phyloP scores from a whole-genome alignment of 78 protist species.

The Ministeria vibrans region DNA sequence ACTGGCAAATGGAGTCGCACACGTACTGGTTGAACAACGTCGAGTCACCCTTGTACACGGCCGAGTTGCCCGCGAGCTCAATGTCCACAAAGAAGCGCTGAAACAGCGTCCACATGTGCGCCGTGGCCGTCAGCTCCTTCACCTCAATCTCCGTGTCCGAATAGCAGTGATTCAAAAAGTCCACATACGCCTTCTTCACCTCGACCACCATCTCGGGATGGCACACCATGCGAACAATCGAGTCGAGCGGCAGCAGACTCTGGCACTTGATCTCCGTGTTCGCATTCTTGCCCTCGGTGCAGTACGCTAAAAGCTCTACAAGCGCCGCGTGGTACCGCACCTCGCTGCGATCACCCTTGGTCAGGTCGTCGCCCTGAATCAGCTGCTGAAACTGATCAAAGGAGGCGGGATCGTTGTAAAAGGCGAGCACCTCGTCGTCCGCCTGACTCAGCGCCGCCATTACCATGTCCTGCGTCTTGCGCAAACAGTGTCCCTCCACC shows the following conservation, averaged over 20 bases:
- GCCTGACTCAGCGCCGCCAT: background rate
- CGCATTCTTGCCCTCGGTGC: conserved; percentile 22
- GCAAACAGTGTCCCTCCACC: background rate
- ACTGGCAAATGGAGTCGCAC: background rate
- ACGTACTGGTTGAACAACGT: background rate
- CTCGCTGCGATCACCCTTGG: background rate
- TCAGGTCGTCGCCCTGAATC: background rate
- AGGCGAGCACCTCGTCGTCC: conserved; percentile 8
- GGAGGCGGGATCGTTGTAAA: conserved; percentile 10
- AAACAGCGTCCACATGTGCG: conserved; percentile 23
- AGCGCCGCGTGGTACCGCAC: conserved; percentile 12
- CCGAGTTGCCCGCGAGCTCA: background rate
- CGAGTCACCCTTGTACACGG: background rate
- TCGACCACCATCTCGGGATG: background rate
- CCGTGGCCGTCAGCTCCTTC: background rate
- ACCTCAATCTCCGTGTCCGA: conserved; percentile 23
- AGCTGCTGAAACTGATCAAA: background rate
- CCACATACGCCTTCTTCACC: conserved; percentile 18
- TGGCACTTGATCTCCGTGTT: conserved; percentile 26
- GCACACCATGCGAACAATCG: background rate
- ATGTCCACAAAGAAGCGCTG: background rate
- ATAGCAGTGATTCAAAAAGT: conserved; percentile 14
- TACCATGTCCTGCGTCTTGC: background rate
- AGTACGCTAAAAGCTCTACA: conserved; percentile 9
- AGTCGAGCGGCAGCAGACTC: conserved; percentile 7